Evolutionary conservation across 73 alveolate genomes (phyloP), one percentile per base, ranked within the genome.

Genomic region (Paramecium octaurelia): DNA sequence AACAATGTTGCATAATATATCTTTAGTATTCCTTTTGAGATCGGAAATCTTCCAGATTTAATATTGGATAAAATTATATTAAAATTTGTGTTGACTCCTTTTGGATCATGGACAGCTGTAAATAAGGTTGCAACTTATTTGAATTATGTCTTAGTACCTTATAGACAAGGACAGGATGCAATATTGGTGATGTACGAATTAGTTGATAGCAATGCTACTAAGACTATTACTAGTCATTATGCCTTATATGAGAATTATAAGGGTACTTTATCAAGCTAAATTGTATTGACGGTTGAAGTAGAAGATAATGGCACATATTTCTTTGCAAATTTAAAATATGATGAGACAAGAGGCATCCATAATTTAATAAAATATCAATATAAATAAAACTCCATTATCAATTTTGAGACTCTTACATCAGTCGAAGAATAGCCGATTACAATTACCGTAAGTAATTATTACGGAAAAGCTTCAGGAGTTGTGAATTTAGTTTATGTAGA

Each of bases 61-160:
- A 73, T 73, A 12, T 8, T 43, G 4, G 46, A 35, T 73, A 36
- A 34, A 36, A 73, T 73, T 36, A 11, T 35, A 20, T 73, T 73
- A 38, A 12, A 36, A n/a, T 34, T n/a, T 73, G 34, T 73, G n/a
- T 73, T 73, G 87, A 73, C 87, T 14, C 87, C 87, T 8, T 73
- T 36, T 73, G 87, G 87, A 36, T 16, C 57, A 12, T 73, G 87
- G 87, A 29, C 18, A 34, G 3, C 40, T 34, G 8, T 73, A 12
- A 40, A 73, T 36, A 73, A 73, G 46, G 6, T 73, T 12, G 54
- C 54, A 36, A 1, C 18, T 8, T 29, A 11, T 73, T 12, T 29
- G 16, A 40, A 40, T 36, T 38, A 73, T 73, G 42, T 73, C 24
- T 20, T 73, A 29, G 59, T 73, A 2, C 87, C 87, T 6, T 73